Evolutionary conservation across 768 basidiomycete species (phyloP).

Genomic region (Rhodotorula toruloides): DNA sequence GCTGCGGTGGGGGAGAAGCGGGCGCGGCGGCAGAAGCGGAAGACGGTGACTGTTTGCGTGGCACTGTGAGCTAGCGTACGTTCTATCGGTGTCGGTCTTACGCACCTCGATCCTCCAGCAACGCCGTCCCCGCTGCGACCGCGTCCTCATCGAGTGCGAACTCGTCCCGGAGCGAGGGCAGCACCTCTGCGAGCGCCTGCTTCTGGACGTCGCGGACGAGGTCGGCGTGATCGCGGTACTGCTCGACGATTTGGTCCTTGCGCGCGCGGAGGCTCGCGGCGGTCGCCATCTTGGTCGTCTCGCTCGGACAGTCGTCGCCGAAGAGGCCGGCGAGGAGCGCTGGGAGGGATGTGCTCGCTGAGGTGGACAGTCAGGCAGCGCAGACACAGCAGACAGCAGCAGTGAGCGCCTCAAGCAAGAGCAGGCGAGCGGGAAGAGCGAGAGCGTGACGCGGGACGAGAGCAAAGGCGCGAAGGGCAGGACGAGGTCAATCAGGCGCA

Average conservation of each 20-base stretch:
- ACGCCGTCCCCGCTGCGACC: neutral
- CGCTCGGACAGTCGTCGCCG: no score
- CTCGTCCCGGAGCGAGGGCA: slow-evolving; percentile 8
- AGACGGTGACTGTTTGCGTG: slow-evolving; percentile 32
- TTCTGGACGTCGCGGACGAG: slow-evolving; percentile 19
- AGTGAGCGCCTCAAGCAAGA: no score
- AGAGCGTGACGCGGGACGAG: no score
- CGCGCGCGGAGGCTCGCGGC: slow-evolving; percentile 29
- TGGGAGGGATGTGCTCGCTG: no score
- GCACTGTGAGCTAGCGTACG: neutral
- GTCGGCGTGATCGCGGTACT: slow-evolving; percentile 31
- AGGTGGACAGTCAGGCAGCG: no score
- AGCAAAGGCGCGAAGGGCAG: no score
- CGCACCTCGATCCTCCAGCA: slow-evolving; percentile 27
- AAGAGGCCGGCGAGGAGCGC: no score
- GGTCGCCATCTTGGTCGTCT: slow-evolving; percentile 23
- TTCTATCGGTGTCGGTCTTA: no score
- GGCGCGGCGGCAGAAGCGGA: slow-evolving; percentile 40
- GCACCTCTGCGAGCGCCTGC: slow-evolving; percentile 11
- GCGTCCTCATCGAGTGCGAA: slow-evolving; percentile 9
- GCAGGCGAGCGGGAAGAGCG: no score
- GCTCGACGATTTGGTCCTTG: slow-evolving; percentile 25
- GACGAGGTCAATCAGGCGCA: no score
- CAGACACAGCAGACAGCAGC: no score
- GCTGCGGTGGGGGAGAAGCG: slow-evolving; percentile 28